These are phyloP conservation scores for Karstenula rhodostoma DNA, from an alignment of 2,329 filamentous ascomycete genomes.

Conservation along the genomic window DNA sequence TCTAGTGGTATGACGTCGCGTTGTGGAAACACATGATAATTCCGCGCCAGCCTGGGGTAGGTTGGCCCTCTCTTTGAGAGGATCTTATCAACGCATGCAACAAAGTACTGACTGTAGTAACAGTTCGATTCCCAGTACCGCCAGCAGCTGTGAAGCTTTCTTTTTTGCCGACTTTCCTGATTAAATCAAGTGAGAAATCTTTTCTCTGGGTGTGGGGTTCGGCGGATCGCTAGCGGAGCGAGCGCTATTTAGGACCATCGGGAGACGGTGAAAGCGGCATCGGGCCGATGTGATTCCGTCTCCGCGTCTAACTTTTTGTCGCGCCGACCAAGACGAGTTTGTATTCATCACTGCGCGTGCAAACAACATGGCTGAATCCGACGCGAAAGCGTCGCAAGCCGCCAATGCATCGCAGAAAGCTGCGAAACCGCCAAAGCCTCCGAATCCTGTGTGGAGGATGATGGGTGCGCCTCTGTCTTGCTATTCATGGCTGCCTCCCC, in stretches of 20 bases:
- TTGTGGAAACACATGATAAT: slow-evolving; percentile 22
- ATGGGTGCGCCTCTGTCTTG: slow-evolving; percentile 42
- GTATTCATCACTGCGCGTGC: slow-evolving; percentile 18
- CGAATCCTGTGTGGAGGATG: slow-evolving; percentile 51
- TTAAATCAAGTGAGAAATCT: background rate
- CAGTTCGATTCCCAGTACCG: slow-evolving; percentile 30
- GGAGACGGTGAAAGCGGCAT: background rate
- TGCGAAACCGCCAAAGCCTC: slow-evolving; percentile 41
- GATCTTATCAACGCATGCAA: slow-evolving; percentile 3
- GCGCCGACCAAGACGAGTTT: background rate
- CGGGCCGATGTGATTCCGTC: slow-evolving; percentile 8
- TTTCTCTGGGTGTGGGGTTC: background rate
- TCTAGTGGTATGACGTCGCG: slow-evolving; percentile 33
- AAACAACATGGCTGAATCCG: slow-evolving; percentile 42
- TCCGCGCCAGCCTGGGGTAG: slow-evolving; percentile 27
- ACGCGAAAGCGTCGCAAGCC: slow-evolving; percentile 37
- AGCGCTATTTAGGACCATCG: background rate
- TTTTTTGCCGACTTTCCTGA: slow-evolving; percentile 12
- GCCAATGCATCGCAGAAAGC: slow-evolving; percentile 31
- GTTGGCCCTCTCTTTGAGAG: slow-evolving; percentile 18
- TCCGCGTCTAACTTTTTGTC: slow-evolving; percentile 34
- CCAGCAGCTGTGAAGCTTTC: slow-evolving; percentile 13
- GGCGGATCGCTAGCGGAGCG: background rate
- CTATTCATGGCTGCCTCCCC: background rate
- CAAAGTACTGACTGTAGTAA: slow-evolving; percentile 16